Evolutionary conservation across 2,329 filamentous ascomycete species (phyloP).

Genomic region (Penicillium sp.): DNA sequence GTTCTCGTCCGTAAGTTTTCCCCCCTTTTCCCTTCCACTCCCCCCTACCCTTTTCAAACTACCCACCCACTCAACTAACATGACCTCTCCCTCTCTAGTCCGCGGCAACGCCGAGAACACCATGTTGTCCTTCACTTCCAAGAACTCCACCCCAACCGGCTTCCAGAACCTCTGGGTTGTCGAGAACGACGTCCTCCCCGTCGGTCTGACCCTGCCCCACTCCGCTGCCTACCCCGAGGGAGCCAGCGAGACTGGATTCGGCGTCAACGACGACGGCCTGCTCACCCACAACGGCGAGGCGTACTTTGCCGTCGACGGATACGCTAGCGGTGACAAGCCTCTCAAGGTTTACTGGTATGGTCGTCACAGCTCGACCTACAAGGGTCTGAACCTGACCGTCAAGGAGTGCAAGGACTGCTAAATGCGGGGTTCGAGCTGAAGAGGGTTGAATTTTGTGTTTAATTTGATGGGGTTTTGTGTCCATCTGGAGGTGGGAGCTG

Average conservation of each 20-base stretch:
- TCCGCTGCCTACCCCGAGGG: conserved; percentile 22
- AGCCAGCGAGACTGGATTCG: conserved; percentile 20
- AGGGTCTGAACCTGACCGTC: conserved; percentile 17
- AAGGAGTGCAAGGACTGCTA: conserved; percentile 24
- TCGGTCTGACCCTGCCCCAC: conserved; percentile 24
- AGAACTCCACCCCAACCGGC: conserved; percentile 19
- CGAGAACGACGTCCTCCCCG: conserved; percentile 16
- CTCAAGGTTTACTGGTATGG: conserved; percentile 26
- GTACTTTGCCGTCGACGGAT: conserved; percentile 24
- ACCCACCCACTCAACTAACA: background rate
- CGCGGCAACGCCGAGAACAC: conserved; percentile 13
- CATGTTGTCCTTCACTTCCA: conserved; percentile 21
- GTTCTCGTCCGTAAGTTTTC: conserved; percentile 23
- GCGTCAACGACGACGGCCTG: conserved; percentile 21
- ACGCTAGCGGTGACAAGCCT: conserved; percentile 10
- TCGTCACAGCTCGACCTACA: conserved; percentile 19
- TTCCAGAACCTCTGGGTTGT: conserved; percentile 27
- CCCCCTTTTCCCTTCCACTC: background rate
- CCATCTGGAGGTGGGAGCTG: background rate
- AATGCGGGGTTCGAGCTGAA: conserved; percentile 1
- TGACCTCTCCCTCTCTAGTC: conserved; percentile 9
- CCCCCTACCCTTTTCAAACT: background rate
- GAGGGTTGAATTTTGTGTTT: background rate
- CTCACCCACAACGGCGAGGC: conserved; percentile 22
- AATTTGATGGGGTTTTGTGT: background rate